Percentiles rank a stretch among this genome's conserved stretches.
phyloP scores from a whole-genome alignment of 148 eudicot species.

The Euryodendron excelsum region DNA sequence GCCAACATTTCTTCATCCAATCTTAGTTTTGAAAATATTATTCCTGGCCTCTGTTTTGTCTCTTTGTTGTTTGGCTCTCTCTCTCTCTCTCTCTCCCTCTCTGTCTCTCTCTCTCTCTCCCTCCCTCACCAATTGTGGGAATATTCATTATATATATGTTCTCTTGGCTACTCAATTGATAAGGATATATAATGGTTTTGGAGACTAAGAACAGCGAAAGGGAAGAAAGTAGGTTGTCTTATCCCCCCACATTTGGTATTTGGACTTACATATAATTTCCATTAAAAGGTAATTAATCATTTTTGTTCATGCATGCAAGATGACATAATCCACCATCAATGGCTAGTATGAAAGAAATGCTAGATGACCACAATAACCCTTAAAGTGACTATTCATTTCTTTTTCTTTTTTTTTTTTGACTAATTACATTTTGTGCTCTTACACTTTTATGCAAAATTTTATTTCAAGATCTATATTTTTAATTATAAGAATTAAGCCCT shows the following conservation, averaged over 20 bases:
- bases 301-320: background rate
- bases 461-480: too few relatives aligned
- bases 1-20: conserved; percentile 3
- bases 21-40: background rate
- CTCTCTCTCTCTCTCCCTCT: background rate
- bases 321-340: background rate
- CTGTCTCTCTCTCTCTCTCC: background rate
- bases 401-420: too few relatives aligned
- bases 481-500: too few relatives aligned
- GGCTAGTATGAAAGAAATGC: background rate
- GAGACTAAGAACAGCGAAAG: background rate
- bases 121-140: background rate
- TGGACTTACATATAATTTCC: background rate
- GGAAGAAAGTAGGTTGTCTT: background rate
- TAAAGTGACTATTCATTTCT: too few relatives aligned
- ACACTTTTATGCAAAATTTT: too few relatives aligned
- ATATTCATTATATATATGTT: background rate
- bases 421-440: too few relatives aligned
- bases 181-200: conserved; percentile 1
- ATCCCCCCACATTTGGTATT: background rate
- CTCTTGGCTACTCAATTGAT: background rate
- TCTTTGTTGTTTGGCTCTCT: background rate
- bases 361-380: too few relatives aligned
- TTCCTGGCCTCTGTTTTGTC: conserved; percentile 6
- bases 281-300: too few relatives aligned